These are phyloP conservation scores for Platanus orientalis DNA, from an alignment of 164 flowering plant species.

Conservation along the genomic window DNA sequence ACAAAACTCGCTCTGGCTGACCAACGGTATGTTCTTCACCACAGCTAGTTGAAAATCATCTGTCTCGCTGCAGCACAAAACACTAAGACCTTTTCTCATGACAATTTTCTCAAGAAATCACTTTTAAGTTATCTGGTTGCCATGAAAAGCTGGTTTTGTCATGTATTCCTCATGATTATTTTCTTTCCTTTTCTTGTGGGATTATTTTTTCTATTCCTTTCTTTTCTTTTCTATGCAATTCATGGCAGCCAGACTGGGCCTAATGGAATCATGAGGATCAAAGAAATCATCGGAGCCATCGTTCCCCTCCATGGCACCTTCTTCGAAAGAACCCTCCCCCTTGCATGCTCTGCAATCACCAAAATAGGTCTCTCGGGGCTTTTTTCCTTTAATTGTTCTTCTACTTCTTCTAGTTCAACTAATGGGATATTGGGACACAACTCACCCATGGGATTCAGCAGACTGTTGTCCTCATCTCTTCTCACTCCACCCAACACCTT, in stretches of 20 bases:
- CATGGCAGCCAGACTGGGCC: too few species aligned
- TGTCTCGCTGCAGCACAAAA: constrained; percentile 6
- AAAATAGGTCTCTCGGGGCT: too few species aligned
- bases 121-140: too few species aligned
- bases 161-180: too few species aligned
- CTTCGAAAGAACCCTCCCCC: neutral
- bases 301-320: neutral
- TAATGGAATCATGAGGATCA: constrained; percentile 14
- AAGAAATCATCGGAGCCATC: constrained; percentile 9
- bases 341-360: neutral
- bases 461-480: too few species aligned
- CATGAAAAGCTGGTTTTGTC: too few species aligned
- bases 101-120: too few species aligned
- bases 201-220: too few species aligned
- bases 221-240: too few species aligned
- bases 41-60: neutral
- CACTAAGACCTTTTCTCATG: too few species aligned
- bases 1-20: constrained; percentile 21
- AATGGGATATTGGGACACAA: neutral
- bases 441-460: neutral
- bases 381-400: neutral
- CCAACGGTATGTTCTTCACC: neutral
- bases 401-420: neutral
- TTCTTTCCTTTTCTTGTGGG: too few species aligned
- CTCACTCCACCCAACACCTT: too few species aligned